Conservation (phyloP, 139 green algal genomes). For the Chloropicon primus region DNA sequence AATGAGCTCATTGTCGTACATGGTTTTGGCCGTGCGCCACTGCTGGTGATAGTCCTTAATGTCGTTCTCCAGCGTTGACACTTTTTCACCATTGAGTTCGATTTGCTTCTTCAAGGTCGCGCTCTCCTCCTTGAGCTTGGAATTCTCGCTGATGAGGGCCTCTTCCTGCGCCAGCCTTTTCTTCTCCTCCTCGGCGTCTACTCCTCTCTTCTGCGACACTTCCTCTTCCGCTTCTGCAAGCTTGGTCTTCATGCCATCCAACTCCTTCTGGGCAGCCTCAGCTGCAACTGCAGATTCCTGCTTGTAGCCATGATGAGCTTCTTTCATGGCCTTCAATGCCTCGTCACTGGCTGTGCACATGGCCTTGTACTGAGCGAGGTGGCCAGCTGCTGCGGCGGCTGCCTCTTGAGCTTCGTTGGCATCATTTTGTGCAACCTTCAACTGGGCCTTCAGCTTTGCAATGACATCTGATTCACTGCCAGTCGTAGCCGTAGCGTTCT, state of each 20-base stretch:
- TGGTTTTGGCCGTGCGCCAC: slow-evolving; percentile 3
- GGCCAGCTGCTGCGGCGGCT: slow-evolving; percentile 29
- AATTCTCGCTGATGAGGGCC: neutral
- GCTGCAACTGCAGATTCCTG: slow-evolving; percentile 2
- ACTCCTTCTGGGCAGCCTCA: neutral
- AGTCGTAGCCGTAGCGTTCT: neutral
- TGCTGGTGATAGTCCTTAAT: slow-evolving; percentile 7
- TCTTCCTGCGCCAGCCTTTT: neutral
- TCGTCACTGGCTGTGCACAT: slow-evolving; percentile 34
- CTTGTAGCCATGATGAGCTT: slow-evolving; percentile 15
- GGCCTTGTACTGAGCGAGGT: slow-evolving; percentile 38
- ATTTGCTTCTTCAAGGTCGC: neutral
- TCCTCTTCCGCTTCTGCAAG: neutral
- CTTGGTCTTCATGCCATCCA: neutral
- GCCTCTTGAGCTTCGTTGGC: slow-evolving; percentile 28
- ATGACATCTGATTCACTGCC: neutral
- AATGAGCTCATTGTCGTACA: slow-evolving; percentile 31
- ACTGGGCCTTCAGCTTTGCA: neutral
- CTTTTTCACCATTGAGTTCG: neutral
- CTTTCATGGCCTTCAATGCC: slow-evolving; percentile 24
- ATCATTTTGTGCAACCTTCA: neutral
- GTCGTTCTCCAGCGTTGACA: slow-evolving; percentile 2
- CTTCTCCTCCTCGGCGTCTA: slow-evolving; percentile 12
- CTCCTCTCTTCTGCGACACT: neutral
- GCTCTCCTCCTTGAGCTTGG: slow-evolving; percentile 1